Conservation (phyloP, 2,329 filamentous ascomycete species). For the Fusarium humuli region DNA sequence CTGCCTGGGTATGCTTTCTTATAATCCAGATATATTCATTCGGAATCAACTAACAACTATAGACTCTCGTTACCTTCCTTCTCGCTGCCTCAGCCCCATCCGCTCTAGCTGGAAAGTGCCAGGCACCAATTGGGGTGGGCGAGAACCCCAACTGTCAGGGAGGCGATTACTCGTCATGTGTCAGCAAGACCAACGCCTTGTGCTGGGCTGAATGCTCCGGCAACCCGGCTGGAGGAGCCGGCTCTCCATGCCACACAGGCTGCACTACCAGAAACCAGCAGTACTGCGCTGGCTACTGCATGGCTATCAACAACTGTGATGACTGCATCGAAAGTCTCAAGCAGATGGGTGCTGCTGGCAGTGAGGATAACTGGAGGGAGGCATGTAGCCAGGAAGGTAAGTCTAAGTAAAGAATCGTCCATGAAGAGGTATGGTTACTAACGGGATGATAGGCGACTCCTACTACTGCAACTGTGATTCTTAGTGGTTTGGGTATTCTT, state of each 20-base stretch:
- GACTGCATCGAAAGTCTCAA: not conserved
- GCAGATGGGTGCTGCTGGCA: not conserved
- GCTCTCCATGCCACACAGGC: not conserved
- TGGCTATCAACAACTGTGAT: not conserved
- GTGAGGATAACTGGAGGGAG: not conserved
- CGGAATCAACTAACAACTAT: fast-evolving
- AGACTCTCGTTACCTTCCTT: not conserved
- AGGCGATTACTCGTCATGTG: not conserved
- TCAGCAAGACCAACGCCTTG: not conserved
- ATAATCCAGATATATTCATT: not conserved
- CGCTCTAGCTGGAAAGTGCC: not conserved
- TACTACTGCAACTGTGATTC: too few species aligned
- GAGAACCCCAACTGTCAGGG: not conserved
- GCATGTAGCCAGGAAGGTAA: too few species aligned
- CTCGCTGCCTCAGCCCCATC: not conserved
- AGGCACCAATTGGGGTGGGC: not conserved
- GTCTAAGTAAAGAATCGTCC: too few species aligned
- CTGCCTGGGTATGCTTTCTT: not conserved
- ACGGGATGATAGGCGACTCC: too few species aligned
- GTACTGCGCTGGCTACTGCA: slow-evolving; percentile 4
- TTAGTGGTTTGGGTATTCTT: too few species aligned
- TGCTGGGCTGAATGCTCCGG: not conserved
- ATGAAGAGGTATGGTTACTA: too few species aligned
- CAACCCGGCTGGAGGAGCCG: not conserved
- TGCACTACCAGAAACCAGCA: slow-evolving; percentile 7